Base-by-base conservation (phyloP, 139 green algal species). In the Haematococcus sp. region DNA sequence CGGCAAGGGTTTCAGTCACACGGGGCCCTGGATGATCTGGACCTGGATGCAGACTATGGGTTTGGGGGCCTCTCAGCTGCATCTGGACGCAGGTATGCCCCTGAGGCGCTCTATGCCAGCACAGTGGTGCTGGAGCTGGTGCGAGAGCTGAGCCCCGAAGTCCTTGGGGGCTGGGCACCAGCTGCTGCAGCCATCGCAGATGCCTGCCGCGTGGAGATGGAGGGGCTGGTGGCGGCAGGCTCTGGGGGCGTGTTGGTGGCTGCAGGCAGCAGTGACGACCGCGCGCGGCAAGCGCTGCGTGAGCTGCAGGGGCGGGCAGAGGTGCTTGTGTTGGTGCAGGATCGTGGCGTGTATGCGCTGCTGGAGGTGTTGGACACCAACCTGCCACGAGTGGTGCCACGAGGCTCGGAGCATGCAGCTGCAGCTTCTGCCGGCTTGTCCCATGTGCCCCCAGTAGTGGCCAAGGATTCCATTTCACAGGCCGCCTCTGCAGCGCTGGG, bases 301-400 rank as follows among this genome's bases (percentile, higher is more conserved):
- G 66, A 72, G 46, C 66, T 72, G 44, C 66, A 72, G 25, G 64
- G 25, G 11, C 20, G 64, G 23, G 64, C 64, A 22, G 64, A 71
- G 64, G 64, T 71, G 22, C 32, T 71, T 34, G 64, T 35, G 27
- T 3, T 58, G 43, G 35, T 44, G 16, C 64, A 72, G 44, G 44
- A 49, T 9, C 44, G 27, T 17, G 66, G 66, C n/a, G 27, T 72
- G 44, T 23, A 31, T 46, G n/a, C 66, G 2, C 46, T 72, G 44
- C 46, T 72, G 23, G 66, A 72, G 28, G 66, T 59, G 11, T 44
- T 72, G 66, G 66, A 72, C 46, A n/a, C 66, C 9, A 58, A 72
- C 66, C 66, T 72, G 44, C 66, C 66, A 5, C 66, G 46, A 7
- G 44, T 72, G n/a, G 66, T 72, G 9, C 44, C 66, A 31, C 27